phyloP scores from a whole-genome alignment of 192 early-diverging fungal species.

The Endogone sp. region DNA sequence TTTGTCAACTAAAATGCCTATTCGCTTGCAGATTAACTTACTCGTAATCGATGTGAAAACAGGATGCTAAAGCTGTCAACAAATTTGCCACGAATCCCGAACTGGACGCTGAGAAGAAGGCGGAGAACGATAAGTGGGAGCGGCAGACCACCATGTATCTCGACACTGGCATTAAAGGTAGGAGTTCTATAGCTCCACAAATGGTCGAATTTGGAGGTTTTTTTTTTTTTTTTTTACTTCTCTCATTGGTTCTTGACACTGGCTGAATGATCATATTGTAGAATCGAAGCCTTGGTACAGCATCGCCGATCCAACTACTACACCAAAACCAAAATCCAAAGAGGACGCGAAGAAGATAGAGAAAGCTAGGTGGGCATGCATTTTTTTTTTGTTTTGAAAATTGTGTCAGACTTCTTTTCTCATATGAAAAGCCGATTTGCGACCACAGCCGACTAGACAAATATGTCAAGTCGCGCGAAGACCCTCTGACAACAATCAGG shows the following conservation, averaged over 20 bases:
- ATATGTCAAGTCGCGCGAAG: slow-evolving; percentile 4
- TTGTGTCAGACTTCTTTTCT: background rate
- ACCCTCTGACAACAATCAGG: slow-evolving; percentile 1
- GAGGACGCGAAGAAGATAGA: background rate
- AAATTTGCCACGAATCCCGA: slow-evolving; percentile 40
- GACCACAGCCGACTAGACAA: background rate
- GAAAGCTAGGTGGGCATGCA: background rate
- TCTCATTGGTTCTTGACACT: no score
- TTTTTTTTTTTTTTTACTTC: no score
- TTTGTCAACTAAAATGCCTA: no score
- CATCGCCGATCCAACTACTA: background rate
- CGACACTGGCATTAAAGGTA: background rate
- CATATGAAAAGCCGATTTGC: no score
- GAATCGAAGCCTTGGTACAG: background rate
- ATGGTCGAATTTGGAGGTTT: slow-evolving; percentile 10
- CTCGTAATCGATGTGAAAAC: no score
- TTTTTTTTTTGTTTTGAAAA: background rate
- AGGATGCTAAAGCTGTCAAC: background rate
- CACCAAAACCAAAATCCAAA: slow-evolving; percentile 4
- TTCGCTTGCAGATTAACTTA: no score
- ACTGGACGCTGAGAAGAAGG: slow-evolving; percentile 46
- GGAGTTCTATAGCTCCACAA: slow-evolving; percentile 9
- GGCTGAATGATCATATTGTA: background rate
- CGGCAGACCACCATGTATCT: slow-evolving; percentile 63
- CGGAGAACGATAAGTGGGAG: slow-evolving; percentile 44